phyloP scores from a whole-genome alignment of 441 rosid genomes.

The Kokia cookei region DNA sequence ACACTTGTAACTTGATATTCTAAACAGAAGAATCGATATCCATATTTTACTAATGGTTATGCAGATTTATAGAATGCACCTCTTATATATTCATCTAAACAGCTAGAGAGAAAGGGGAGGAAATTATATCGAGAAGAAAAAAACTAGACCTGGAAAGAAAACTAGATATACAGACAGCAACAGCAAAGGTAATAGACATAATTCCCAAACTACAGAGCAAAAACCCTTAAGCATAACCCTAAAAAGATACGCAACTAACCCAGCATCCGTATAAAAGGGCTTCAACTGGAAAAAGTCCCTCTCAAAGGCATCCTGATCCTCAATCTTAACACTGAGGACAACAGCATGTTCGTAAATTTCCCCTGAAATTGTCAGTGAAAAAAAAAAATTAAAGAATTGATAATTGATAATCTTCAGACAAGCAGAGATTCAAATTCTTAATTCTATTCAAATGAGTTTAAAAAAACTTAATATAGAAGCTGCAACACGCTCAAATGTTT shows the following conservation, averaged over 20 bases:
- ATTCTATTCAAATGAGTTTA: background rate
- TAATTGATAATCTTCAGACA: background rate
- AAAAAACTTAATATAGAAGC: background rate
- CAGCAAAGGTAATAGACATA: background rate
- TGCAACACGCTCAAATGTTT: background rate
- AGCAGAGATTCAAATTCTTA: background rate
- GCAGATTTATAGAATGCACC: background rate
- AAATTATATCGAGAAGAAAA: background rate
- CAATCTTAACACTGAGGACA: conserved; percentile 76
- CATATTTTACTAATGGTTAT: background rate
- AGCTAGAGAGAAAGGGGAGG: background rate
- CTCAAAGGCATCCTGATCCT: conserved; percentile 95
- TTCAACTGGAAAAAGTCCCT: conserved; percentile 95
- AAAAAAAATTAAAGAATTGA: background rate
- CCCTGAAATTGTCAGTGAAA: conserved; percentile 37
- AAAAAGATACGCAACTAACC: conserved; percentile 33
- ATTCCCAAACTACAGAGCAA: background rate
- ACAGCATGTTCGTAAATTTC: conserved; percentile 91
- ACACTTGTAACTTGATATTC: background rate
- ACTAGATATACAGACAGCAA: background rate
- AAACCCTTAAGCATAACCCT: background rate
- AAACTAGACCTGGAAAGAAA: background rate
- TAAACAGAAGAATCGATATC: background rate
- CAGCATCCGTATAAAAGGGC: conserved; percentile 87
- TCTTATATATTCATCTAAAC: background rate